Conservation (phyloP, 2,329 filamentous ascomycete species). For the Madurella fahalii region DNA sequence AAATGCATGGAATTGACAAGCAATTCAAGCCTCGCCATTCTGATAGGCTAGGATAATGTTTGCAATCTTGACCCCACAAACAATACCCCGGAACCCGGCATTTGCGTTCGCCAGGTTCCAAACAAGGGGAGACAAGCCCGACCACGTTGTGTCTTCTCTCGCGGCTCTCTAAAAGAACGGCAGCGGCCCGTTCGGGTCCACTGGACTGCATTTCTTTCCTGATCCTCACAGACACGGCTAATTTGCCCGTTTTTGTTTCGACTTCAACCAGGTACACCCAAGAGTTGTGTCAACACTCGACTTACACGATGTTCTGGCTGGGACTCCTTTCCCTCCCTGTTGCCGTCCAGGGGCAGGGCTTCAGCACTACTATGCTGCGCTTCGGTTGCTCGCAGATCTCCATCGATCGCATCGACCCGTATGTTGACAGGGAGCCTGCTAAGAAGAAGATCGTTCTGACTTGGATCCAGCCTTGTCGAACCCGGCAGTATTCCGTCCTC, state of each 20-base stretch:
- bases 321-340: slow-evolving; percentile 13
- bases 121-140: neutral
- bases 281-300: neutral
- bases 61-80: slow-evolving; percentile 9
- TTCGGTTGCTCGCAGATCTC: slow-evolving; percentile 26
- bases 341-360: slow-evolving; percentile 19
- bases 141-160: neutral
- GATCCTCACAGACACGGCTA: neutral
- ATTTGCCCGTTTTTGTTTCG: neutral
- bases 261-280: neutral
- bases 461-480: slow-evolving; percentile 18
- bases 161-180: neutral
- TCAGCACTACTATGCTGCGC: slow-evolving; percentile 22
- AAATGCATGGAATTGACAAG: slow-evolving; percentile 12
- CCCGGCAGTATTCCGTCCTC: slow-evolving; percentile 22
- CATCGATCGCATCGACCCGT: slow-evolving; percentile 29
- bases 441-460: neutral
- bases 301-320: slow-evolving; percentile 17
- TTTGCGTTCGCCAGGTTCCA: slow-evolving; percentile 5
- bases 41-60: slow-evolving; percentile 19
- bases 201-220: neutral
- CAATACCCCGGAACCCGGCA: slow-evolving; percentile 11
- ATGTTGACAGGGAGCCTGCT: neutral
- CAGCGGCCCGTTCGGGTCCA: neutral
- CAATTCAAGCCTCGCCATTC: neutral